These are phyloP conservation scores for Talaromyces sp. DNA, from an alignment of 2,329 filamentous ascomycete species.

Conservation along the genomic window DNA sequence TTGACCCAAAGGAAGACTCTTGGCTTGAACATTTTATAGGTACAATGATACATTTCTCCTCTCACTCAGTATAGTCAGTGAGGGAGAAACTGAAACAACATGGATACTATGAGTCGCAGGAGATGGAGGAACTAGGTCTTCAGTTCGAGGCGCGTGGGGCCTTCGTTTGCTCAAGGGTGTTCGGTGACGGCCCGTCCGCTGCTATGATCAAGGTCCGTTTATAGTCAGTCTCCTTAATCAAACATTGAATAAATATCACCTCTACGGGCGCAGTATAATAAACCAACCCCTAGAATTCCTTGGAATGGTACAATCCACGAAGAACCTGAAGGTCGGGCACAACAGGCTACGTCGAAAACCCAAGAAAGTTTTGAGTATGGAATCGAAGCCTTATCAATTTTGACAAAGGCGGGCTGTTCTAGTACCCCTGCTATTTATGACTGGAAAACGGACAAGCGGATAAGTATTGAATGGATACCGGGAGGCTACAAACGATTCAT, in stretches of 20 bases:
- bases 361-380: neutral
- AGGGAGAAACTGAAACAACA: too few species aligned
- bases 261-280: too few species aligned
- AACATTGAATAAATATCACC: too few species aligned
- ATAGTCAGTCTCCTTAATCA: neutral
- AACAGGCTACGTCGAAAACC: neutral
- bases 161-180: neutral
- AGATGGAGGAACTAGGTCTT: too few species aligned
- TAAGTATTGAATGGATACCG: neutral
- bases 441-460: neutral
- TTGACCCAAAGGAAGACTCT: too few species aligned
- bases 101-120: too few species aligned
- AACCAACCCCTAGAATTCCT: neutral
- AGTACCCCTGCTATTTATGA: neutral
- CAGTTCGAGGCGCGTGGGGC: neutral
- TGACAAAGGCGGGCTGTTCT: neutral
- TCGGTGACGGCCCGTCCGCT: neutral
- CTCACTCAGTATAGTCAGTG: too few species aligned
- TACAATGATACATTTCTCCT: too few species aligned
- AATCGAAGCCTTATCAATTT: neutral
- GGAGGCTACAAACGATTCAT: slow-evolving; percentile 2
- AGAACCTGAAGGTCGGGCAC: neutral
- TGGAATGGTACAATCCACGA: neutral
- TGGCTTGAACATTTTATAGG: too few species aligned
- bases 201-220: slow-evolving; percentile 1